Evolutionary conservation across 2,329 filamentous ascomycete species (phyloP).

Genomic region (Stagonosporopsis chrysanthemi): DNA sequence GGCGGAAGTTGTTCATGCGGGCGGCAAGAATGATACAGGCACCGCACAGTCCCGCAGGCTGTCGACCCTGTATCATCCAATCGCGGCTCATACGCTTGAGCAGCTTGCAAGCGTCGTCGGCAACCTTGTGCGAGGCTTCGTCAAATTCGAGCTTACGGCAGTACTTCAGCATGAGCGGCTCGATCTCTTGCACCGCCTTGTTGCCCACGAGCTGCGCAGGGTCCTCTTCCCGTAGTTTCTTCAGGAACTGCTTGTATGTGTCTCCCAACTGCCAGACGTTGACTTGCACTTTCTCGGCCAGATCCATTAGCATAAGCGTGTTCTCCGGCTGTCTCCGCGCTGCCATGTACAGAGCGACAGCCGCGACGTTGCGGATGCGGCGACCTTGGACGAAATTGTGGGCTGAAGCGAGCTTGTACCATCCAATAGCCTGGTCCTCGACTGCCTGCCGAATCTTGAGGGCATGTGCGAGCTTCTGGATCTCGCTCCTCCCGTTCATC

Average conservation of each 20-base stretch:
- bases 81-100: conserved; percentile 93
- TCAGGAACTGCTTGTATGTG: conserved; percentile 83
- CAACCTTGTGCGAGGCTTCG: conserved; percentile 80
- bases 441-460: conserved; percentile 50
- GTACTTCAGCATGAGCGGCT: conserved; percentile 91
- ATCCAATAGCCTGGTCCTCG: conserved; percentile 49
- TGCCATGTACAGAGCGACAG: conserved; percentile 89
- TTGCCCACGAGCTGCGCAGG: conserved; percentile 36
- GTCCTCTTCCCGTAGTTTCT: conserved; percentile 71
- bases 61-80: conserved; percentile 95
- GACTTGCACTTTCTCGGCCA: conserved; percentile 82
- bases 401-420: conserved; percentile 62
- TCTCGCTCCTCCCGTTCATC: conserved; percentile 60
- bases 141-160: conserved; percentile 92
- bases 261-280: conserved; percentile 93
- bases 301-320: conserved; percentile 91
- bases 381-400: conserved; percentile 71
- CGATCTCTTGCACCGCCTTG: conserved; percentile 73
- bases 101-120: conserved; percentile 85
- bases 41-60: conserved; percentile 92
- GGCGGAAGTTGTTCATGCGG: conserved; percentile 96
- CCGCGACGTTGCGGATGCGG: conserved; percentile 81
- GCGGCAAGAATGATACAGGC: conserved; percentile 94
- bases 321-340: conserved; percentile 82
- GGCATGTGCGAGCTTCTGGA: conserved; percentile 49